Conservation (phyloP, 1,284 basidiomycete genomes). For the Pseudozyma hubeiensis region DNA sequence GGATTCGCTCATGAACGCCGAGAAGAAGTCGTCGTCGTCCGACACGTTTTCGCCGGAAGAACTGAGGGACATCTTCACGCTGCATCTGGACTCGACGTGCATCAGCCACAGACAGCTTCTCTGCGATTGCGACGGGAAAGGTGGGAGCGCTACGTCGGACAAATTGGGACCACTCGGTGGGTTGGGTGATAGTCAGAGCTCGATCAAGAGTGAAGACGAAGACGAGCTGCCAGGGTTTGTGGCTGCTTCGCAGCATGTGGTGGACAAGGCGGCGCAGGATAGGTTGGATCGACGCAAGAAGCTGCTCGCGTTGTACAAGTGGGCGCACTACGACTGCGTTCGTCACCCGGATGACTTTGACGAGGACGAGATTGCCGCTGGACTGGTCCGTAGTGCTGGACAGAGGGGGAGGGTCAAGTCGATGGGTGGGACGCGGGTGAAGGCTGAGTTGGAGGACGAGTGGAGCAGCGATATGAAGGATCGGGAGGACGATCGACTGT, state of each 20-base stretch:
- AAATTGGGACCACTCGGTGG: neutral
- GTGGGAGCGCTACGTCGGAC: slow-evolving; percentile 18
- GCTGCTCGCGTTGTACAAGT: slow-evolving; percentile 84
- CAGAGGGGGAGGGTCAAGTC: neutral
- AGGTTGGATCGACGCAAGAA: slow-evolving; percentile 77
- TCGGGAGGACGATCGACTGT: slow-evolving; percentile 27
- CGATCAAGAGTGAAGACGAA: slow-evolving; percentile 27
- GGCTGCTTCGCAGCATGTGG: slow-evolving; percentile 53
- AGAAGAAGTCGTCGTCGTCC: slow-evolving; percentile 38
- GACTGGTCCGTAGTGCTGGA: slow-evolving; percentile 13
- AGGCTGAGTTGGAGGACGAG: slow-evolving; percentile 22
- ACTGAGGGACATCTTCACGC: slow-evolving; percentile 83
- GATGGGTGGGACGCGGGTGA: slow-evolving; percentile 3
- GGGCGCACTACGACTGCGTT: slow-evolving; percentile 80
- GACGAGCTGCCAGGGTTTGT: slow-evolving; percentile 47
- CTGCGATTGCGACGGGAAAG: slow-evolving; percentile 63
- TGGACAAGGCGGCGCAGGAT: slow-evolving; percentile 17
- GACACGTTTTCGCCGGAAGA: slow-evolving; percentile 62
- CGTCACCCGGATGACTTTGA: slow-evolving; percentile 31
- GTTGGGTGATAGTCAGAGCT: slow-evolving; percentile 11
- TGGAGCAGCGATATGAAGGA: slow-evolving; percentile 37
- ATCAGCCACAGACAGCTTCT: slow-evolving; percentile 81
- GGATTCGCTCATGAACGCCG: slow-evolving; percentile 71
- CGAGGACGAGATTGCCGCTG: slow-evolving; percentile 38
- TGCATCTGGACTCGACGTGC: slow-evolving; percentile 83